Evolutionary conservation across 148 eudicot genomes (phyloP).

Genomic region (Camellia sinensis): DNA sequence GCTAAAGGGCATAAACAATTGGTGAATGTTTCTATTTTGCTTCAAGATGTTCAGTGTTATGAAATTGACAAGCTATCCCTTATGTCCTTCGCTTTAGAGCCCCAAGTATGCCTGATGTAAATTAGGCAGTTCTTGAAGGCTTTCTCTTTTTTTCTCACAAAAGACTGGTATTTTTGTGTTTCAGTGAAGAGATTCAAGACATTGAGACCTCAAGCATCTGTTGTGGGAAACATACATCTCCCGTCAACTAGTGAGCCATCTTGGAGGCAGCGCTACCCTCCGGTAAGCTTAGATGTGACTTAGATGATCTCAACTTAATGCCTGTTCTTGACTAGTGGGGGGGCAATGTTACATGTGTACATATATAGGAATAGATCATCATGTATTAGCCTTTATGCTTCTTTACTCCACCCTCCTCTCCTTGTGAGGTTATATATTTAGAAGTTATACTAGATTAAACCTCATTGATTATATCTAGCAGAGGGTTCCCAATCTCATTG

Average conservation of each 20-base stretch:
- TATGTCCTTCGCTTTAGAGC: neutral
- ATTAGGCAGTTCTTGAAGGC: neutral
- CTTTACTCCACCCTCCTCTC: neutral
- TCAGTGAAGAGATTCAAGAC: conserved; percentile 47
- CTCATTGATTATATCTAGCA: conserved; percentile 20
- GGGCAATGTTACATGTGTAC: neutral
- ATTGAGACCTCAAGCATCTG: conserved; percentile 34
- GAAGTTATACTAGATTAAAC: neutral
- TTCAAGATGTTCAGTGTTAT: neutral
- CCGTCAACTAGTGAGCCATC: conserved; percentile 44
- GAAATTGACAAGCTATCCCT: neutral
- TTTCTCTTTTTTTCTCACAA: neutral
- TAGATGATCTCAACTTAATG: neutral
- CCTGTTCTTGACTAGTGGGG: neutral
- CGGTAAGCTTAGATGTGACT: conserved; percentile 26
- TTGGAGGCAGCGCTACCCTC: conserved; percentile 46
- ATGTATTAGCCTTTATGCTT: neutral
- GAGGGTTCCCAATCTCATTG: conserved; percentile 58
- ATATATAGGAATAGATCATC: neutral
- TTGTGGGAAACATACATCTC: conserved; percentile 35
- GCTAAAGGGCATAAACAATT: neutral
- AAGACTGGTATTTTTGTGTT: conserved; percentile 3
- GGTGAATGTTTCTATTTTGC: neutral
- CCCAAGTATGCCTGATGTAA: neutral
- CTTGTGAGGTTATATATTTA: neutral